phyloP scores from a whole-genome alignment of 805 yeast species.

The Kazachstania bromeliacearum region DNA sequence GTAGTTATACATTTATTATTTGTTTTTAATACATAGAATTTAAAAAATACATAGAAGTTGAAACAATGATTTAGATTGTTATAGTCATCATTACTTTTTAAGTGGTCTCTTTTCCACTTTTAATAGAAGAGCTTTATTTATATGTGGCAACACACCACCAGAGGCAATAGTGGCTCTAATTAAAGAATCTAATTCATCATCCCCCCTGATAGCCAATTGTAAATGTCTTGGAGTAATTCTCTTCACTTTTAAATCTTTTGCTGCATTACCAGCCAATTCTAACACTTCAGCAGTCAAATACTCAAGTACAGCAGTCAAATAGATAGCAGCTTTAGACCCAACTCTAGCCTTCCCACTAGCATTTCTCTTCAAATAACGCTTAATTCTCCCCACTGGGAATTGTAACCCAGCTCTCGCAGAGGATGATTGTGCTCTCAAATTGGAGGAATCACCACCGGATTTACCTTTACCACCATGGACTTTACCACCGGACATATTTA shows the following conservation, averaged over 20 bases:
- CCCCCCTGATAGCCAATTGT: constrained; percentile 95
- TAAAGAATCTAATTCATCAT: constrained; percentile 90
- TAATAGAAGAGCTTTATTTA: constrained; percentile 69
- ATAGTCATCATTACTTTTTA: neutral
- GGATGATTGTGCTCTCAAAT: constrained; percentile 62
- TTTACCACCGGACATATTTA: constrained; percentile 76
- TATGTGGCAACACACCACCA: constrained; percentile 97
- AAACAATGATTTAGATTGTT: too few species aligned
- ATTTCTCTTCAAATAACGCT: constrained; percentile 85
- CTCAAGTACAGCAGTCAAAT: constrained; percentile 90
- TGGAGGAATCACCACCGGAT: constrained; percentile 47
- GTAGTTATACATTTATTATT: too few species aligned
- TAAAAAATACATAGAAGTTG: too few species aligned
- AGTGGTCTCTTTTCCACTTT: constrained; percentile 44
- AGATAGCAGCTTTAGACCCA: constrained; percentile 93
- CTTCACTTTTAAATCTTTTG: constrained; percentile 88
- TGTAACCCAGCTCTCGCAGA: constrained; percentile 92
- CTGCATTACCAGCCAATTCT: constrained; percentile 97
- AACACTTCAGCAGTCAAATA: constrained; percentile 94
- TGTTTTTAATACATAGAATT: too few species aligned
- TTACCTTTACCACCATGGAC: constrained; percentile 96
- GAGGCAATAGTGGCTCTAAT: constrained; percentile 93
- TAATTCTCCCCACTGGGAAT: constrained; percentile 98
- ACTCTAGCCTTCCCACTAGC: constrained; percentile 81
- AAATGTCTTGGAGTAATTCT: constrained; percentile 97